Conservation (phyloP, 108 stramenopile genomes). For the Tribonema minus region DNA sequence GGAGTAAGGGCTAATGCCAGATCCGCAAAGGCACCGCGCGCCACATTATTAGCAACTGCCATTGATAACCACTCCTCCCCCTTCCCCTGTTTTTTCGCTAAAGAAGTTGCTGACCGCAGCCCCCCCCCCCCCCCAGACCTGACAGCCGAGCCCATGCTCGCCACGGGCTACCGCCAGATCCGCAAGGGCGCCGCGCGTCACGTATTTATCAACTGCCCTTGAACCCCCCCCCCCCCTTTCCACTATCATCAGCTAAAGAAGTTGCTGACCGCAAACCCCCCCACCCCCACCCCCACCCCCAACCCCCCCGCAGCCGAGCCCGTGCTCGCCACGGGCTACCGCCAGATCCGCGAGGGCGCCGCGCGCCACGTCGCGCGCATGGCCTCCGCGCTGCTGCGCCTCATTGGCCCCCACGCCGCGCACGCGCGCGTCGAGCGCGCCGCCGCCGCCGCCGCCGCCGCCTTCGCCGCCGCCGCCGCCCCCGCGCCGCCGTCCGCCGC, state of each 20-base stretch:
- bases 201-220: background rate
- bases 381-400: constrained; percentile 29
- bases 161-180: too few relatives aligned
- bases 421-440: constrained; percentile 19
- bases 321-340: background rate
- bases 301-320: background rate
- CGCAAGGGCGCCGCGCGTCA: constrained; percentile 27
- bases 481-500: constrained; percentile 10
- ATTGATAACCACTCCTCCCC: background rate
- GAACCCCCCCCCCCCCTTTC: background rate
- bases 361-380: constrained; percentile 32
- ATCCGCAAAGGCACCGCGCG: constrained; percentile 31
- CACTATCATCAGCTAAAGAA: background rate
- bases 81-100: background rate
- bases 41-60: background rate
- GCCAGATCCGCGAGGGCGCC: constrained; percentile 38
- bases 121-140: background rate
- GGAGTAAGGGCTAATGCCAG: too few relatives aligned
- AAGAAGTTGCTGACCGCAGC: background rate
- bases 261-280: background rate
- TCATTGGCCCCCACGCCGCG: constrained; percentile 19
- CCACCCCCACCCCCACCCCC: background rate
- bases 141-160: too few relatives aligned
- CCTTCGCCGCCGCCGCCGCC: too few relatives aligned
- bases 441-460: constrained; percentile 10